Percentiles rank a stretch among this genome's conserved stretches.
Conservation (phyloP, 2,329 filamentous ascomycete species). For the Dothidotthia symphoricarpi region DNA sequence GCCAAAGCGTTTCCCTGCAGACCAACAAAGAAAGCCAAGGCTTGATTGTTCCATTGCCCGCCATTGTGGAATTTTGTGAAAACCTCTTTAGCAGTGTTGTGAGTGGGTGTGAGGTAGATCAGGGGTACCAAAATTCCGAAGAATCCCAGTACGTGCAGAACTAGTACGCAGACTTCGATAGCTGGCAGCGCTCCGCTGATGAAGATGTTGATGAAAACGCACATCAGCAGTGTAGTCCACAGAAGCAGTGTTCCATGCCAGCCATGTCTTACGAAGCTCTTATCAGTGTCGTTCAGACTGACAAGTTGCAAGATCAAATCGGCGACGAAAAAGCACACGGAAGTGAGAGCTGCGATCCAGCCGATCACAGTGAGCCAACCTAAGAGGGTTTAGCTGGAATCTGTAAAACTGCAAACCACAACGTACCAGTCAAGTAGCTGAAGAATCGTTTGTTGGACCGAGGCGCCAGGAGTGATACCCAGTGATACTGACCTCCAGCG, state of each 20-base stretch:
- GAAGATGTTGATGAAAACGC: constrained; percentile 49
- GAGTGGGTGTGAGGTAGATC: constrained; percentile 39
- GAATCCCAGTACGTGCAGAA: constrained; percentile 54
- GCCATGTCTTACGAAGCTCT: constrained; percentile 37
- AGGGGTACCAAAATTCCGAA: constrained; percentile 51
- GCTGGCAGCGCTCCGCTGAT: constrained; percentile 49
- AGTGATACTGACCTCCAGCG: constrained; percentile 44
- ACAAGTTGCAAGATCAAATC: constrained; percentile 36
- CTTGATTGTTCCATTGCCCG: constrained; percentile 47
- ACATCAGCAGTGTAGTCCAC: constrained; percentile 46
- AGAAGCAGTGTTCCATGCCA: constrained; percentile 55
- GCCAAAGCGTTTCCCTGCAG: constrained; percentile 42
- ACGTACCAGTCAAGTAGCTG: constrained; percentile 45
- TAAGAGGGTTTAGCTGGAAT: constrained; percentile 11
- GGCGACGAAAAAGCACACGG: constrained; percentile 37
- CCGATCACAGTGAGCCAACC: constrained; percentile 49
- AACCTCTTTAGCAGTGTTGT: constrained; percentile 40
- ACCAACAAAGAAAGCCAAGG: constrained; percentile 49
- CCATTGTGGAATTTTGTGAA: constrained; percentile 51
- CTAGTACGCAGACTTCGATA: constrained; percentile 51
- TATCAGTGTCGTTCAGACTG: constrained; percentile 42
- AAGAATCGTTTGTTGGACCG: constrained; percentile 44
- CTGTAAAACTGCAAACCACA: not conserved
- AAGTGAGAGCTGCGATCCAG: constrained; percentile 44
- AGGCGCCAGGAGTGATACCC: constrained; percentile 47